Percentiles rank a stretch among this genome's conserved stretches.
Evolutionary conservation across 176 grass and related monocot species (phyloP).

Genomic region (Phoenix roebelenii): DNA sequence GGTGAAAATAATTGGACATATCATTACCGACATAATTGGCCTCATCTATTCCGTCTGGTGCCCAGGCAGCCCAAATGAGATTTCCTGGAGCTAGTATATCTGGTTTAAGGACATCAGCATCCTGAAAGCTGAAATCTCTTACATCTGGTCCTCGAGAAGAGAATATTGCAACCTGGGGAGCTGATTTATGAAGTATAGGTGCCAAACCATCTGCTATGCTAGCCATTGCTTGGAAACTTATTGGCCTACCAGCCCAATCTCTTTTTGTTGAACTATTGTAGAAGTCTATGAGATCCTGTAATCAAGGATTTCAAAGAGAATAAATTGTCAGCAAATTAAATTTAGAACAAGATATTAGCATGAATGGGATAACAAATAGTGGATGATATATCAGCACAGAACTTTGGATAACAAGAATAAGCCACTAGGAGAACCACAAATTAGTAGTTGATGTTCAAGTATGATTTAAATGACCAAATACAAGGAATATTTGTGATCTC

Average conservation of each 20-base stretch:
- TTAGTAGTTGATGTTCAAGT: no score
- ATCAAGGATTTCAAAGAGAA: conserved; percentile 12
- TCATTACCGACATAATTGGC: conserved; percentile 65
- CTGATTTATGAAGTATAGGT: conserved; percentile 83
- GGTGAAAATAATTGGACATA: neutral
- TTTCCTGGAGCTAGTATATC: conserved; percentile 91
- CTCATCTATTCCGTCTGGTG: conserved; percentile 93
- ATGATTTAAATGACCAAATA: no score
- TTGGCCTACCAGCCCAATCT: conserved; percentile 89
- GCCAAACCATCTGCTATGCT: conserved; percentile 86
- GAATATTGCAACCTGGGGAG: conserved; percentile 89
- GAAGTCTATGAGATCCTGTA: conserved; percentile 90
- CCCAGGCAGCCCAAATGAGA: conserved; percentile 95
- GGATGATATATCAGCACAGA: no score
- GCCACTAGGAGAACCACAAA: no score
- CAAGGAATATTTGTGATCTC: no score
- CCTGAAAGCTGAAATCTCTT: conserved; percentile 98
- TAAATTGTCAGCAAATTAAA: conserved; percentile 10
- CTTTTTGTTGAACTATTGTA: conserved; percentile 85
- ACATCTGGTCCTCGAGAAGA: conserved; percentile 96
- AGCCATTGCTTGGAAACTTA: conserved; percentile 57
- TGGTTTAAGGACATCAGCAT: conserved; percentile 95
- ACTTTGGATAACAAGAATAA: no score
- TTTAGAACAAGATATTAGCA: neutral
- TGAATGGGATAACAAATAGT: neutral